Percentiles rank a stretch among this genome's conserved stretches.
Evolutionary conservation across 768 basidiomycete species (phyloP).

Genomic region (Leccinellum rugosiceps): DNA sequence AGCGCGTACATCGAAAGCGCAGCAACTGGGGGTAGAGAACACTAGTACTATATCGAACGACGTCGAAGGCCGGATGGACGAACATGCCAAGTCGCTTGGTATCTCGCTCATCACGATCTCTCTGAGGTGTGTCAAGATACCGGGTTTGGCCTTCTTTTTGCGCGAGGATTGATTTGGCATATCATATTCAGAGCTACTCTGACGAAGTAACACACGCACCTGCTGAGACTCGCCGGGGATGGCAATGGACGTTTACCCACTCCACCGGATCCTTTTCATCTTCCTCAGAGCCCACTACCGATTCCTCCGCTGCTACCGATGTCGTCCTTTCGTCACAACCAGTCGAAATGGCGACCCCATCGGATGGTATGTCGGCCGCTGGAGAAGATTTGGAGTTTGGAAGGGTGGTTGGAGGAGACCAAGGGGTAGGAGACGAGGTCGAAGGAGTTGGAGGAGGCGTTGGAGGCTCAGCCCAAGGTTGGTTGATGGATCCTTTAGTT

Average conservation of each 20-base stretch:
- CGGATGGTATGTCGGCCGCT: constrained; percentile 1
- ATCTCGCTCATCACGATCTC: constrained; percentile 95
- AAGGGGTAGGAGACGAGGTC: constrained; percentile 27
- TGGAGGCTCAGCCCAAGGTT: constrained; percentile 15
- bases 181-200: constrained; percentile 68
- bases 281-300: not conserved
- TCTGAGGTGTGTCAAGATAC: constrained; percentile 50
- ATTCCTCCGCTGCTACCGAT: not conserved
- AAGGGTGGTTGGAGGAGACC: constrained; percentile 25
- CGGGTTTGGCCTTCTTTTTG: too few species aligned
- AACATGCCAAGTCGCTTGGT: constrained; percentile 81
- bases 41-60: constrained; percentile 95
- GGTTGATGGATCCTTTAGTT: too few species aligned
- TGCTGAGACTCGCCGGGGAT: too few species aligned
- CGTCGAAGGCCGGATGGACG: constrained; percentile 95
- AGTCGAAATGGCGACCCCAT: not conserved
- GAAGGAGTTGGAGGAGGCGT: constrained; percentile 21
- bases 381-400: constrained; percentile 27
- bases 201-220: constrained; percentile 82
- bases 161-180: not conserved
- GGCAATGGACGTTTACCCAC: too few species aligned
- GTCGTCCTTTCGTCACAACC: not conserved
- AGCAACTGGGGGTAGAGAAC: constrained; percentile 68
- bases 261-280: not conserved
- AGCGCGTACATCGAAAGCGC: too few species aligned